Evolutionary conservation across 169 alveolate genomes (phyloP).

Genomic region (Cryptosporidium xiaoi): DNA sequence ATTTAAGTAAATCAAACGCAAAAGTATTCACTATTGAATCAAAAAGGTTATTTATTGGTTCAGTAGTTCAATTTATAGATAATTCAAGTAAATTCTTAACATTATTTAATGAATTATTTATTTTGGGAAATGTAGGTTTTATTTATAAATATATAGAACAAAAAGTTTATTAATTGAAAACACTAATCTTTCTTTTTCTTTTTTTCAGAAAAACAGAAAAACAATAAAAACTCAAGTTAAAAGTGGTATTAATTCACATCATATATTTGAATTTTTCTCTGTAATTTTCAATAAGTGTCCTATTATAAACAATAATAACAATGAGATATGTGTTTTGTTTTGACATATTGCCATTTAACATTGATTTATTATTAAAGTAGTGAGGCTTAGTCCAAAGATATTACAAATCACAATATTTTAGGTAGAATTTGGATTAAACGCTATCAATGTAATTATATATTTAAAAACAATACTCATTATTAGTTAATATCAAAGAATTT

Average conservation of each 20-base stretch:
- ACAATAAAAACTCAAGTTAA: slow-evolving; percentile 5
- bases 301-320: background rate
- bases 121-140: slow-evolving; percentile 26
- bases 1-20: background rate
- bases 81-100: slow-evolving; percentile 41
- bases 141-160: too few relatives aligned
- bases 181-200: background rate
- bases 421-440: too few relatives aligned
- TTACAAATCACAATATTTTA: too few relatives aligned
- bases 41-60: slow-evolving; percentile 37
- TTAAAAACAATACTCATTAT: too few relatives aligned
- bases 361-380: background rate
- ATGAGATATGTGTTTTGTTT: background rate
- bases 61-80: slow-evolving; percentile 17
- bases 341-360: background rate
- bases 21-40: slow-evolving; percentile 15
- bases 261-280: slow-evolving; percentile 28
- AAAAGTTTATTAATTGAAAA: background rate
- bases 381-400: background rate
- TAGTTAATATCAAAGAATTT: background rate
- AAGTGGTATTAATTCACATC: slow-evolving; percentile 5
- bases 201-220: slow-evolving; percentile 14
- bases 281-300: slow-evolving; percentile 14
- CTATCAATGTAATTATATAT: too few relatives aligned
- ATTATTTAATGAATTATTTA: background rate